Percentiles rank a stretch among this genome's conserved stretches.
phyloP scores from a whole-genome alignment of 345 rosid genomes.

The Camelina hispida region DNA sequence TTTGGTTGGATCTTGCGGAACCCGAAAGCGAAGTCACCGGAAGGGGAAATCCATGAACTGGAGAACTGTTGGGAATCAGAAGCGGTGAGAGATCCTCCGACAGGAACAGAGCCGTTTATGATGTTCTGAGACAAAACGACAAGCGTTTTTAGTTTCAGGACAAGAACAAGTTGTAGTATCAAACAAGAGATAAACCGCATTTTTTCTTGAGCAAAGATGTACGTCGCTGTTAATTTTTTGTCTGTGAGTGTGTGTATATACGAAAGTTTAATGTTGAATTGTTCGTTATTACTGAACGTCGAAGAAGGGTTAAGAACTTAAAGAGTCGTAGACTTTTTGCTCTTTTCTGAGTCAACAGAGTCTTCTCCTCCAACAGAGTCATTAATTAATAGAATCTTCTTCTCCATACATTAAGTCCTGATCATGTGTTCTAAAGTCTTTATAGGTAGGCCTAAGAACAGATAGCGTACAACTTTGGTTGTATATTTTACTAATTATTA shows the following conservation, averaged over 20 bases:
- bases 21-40: constrained; percentile 45
- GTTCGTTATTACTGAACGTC: constrained; percentile 5
- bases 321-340: not conserved
- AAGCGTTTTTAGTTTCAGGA: constrained; percentile 11
- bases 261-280: not conserved
- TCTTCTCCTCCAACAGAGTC: not conserved
- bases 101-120: constrained; percentile 26
- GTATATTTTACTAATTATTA: not conserved
- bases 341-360: not conserved
- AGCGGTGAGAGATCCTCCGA: constrained; percentile 30
- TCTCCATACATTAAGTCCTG: constrained; percentile 5
- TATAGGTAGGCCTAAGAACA: not conserved
- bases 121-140: constrained; percentile 18
- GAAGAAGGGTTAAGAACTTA: not conserved
- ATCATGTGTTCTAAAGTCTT: not conserved
- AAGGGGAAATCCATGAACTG: constrained; percentile 33
- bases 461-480: not conserved
- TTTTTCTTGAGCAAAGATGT: not conserved
- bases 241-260: not conserved
- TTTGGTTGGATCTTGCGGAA: constrained; percentile 14
- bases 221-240: not conserved
- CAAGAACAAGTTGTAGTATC: constrained; percentile 4
- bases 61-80: constrained; percentile 16
- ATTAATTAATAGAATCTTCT: not conserved
- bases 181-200: constrained; percentile 1